Base-by-base conservation (phyloP, 1,139 yeast species). In the Yamadazyma membranifaciens region DNA sequence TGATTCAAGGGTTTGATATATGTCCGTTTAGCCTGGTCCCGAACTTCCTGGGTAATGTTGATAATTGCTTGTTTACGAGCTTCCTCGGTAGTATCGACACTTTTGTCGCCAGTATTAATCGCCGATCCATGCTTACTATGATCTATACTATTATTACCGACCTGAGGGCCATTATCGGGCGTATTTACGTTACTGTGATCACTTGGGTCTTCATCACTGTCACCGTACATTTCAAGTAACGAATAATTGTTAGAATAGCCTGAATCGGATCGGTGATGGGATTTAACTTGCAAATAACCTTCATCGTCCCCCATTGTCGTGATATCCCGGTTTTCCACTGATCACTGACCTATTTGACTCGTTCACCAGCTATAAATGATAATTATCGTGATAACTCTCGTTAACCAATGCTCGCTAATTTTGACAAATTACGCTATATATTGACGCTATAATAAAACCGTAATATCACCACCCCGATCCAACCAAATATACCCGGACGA, bases 221-320 rank as follows among this genome's bases (percentile, higher is more conserved):
- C 47, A 3, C 50, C 60, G 34, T 63, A 63, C 42, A 60, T 57
- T 31, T 60, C 62, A 11, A 63, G 46, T 20, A 63, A 42, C 3
- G 67, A 63, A 40, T 64, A 68, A 49, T 61, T 68, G 34, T 62
- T 53, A n/a, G 74, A 67, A 44, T 62, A 59, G 2, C 59, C 52
- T 9, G 71, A 65, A 2, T 59, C 66, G 13, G 57, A 46, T 7
- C 73, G 51, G 38, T 54, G 60, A 40, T 60, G 65, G 10, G 46
- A 12, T 7, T 42, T 33, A 2, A 35, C 38, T 12, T 11, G 7
- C 33, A 35, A 35, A 69, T 70, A 75, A 67, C 67, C 43, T 6
- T n/a, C 14, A 12, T 27, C 9, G 11, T 27, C 30, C 11, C 30
- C 30, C 30, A 27, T 27, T 26, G 6, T n/a, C 30, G 11, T 7